Evolutionary conservation across 768 basidiomycete species (phyloP).

Genomic region (Galerina sulciceps): DNA sequence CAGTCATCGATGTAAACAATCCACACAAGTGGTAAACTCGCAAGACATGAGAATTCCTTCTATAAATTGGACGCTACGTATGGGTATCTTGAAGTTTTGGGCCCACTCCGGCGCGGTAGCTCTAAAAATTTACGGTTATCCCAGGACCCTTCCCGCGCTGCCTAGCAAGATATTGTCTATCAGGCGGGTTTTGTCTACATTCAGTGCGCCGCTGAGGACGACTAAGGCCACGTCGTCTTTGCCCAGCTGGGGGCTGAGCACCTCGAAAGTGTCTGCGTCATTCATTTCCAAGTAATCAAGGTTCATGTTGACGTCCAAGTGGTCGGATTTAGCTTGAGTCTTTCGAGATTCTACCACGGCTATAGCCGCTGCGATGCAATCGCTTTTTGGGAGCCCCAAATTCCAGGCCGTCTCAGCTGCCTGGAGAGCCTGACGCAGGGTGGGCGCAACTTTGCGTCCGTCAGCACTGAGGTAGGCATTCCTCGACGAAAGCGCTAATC

Average conservation of each 20-base stretch:
- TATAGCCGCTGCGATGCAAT: conserved; percentile 49
- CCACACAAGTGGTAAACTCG: no score
- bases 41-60: no score
- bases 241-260: conserved; percentile 41
- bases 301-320: conserved; percentile 53
- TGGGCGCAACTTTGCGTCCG: conserved; percentile 70
- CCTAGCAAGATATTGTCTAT: conserved; percentile 93
- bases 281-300: conserved; percentile 93
- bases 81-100: background rate
- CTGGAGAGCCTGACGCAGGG: conserved; percentile 70
- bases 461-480: conserved; percentile 77
- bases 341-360: conserved; percentile 39
- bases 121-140: conserved; percentile 12
- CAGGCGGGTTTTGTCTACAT: conserved; percentile 84
- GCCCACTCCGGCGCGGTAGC: background rate
- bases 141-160: conserved; percentile 40
- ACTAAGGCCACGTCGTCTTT: conserved; percentile 42
- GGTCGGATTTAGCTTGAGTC: conserved; percentile 32
- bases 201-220: conserved; percentile 85
- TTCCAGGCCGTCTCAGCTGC: conserved; percentile 62
- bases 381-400: conserved; percentile 49
- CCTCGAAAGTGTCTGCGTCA: conserved; percentile 74
- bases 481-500: conserved; percentile 88
- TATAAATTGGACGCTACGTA: background rate
- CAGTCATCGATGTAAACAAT: no score